Conservation (phyloP, 805 yeast genomes). For the Cyberlindnera petersonii region DNA sequence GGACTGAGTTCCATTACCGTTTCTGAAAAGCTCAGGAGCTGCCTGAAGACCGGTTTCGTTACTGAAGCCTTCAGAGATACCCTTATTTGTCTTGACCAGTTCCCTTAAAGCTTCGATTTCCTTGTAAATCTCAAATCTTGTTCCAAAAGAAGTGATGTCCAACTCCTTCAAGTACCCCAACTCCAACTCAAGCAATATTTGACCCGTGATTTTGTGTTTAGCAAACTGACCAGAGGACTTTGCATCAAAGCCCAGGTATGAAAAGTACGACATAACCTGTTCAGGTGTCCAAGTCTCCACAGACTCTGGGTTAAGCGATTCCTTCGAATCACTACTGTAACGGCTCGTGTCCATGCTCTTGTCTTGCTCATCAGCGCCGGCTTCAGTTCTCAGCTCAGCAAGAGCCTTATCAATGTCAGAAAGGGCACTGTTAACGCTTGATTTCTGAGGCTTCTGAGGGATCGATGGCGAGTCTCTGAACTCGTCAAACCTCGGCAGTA, state of each 20-base stretch:
- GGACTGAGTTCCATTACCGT: conserved; percentile 1
- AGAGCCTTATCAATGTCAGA: conserved; percentile 72
- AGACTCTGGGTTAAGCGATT: conserved; percentile 42
- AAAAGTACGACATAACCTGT: conserved; percentile 78
- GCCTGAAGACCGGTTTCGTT: conserved; percentile 15
- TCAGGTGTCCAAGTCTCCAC: conserved; percentile 76
- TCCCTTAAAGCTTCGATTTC: conserved; percentile 69
- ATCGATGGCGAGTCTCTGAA: conserved; percentile 4
- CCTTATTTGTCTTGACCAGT: conserved; percentile 11
- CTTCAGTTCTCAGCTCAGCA: conserved; percentile 49
- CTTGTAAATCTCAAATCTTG: conserved; percentile 86
- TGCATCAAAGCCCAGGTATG: conserved; percentile 65
- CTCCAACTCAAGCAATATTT: conserved; percentile 80
- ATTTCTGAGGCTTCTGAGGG: conserved; percentile 10
- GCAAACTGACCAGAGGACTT: conserved; percentile 76
- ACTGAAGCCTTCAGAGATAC: conserved; percentile 6
- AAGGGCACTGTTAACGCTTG: conserved; percentile 47
- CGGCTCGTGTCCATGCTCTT: conserved; percentile 1
- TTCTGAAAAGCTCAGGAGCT: conserved; percentile 16
- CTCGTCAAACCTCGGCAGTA: conserved; percentile 15
- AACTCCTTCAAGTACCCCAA: conserved; percentile 83
- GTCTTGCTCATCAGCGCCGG: conserved; percentile 12
- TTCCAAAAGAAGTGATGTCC: conserved; percentile 90
- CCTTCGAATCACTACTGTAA: conserved; percentile 21
- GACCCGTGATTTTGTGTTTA: conserved; percentile 85